phyloP scores from a whole-genome alignment of 1,139 yeast genomes.

The Wickerhamiella infanticola region DNA sequence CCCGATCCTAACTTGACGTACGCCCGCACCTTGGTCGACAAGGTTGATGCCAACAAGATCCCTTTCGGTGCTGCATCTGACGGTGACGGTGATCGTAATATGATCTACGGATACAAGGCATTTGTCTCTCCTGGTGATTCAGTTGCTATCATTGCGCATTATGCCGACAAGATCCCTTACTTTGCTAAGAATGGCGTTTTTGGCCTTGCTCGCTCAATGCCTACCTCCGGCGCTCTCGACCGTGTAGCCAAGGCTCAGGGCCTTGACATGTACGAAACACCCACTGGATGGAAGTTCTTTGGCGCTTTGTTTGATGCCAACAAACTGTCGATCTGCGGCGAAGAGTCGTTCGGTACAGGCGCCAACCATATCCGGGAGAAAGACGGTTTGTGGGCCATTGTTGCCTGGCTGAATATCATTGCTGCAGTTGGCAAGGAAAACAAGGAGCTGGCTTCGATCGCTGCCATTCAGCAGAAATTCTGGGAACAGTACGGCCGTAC shows the following conservation, averaged over 20 bases:
- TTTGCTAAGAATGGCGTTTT: conserved; percentile 72
- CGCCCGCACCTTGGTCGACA: conserved; percentile 72
- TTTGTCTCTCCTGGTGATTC: conserved; percentile 98
- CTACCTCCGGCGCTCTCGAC: conserved; percentile 90
- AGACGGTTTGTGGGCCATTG: conserved; percentile 95
- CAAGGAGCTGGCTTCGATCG: conserved; percentile 46
- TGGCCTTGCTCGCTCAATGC: conserved; percentile 97
- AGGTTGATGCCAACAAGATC: conserved; percentile 63
- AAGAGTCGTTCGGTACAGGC: conserved; percentile 96
- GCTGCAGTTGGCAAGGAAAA: conserved; percentile 52
- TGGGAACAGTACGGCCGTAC: conserved; percentile 94
- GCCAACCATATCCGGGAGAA: conserved; percentile 94
- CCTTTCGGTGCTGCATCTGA: conserved; percentile 98
- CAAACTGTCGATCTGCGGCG: conserved; percentile 92
- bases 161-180: conserved; percentile 75
- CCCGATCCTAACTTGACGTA: conserved; percentile 97
- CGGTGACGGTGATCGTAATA: conserved; percentile 97
- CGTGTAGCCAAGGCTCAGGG: conserved; percentile 71
- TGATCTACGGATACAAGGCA: conserved; percentile 93
- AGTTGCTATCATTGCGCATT: conserved; percentile 93
- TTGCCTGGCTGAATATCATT: conserved; percentile 91
- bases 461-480: conserved; percentile 66
- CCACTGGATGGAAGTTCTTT: conserved; percentile 98
- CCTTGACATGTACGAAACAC: conserved; percentile 77
- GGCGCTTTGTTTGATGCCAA: conserved; percentile 88